phyloP scores from a whole-genome alignment of 2,329 filamentous ascomycete genomes.

The Trichoderma sp. region DNA sequence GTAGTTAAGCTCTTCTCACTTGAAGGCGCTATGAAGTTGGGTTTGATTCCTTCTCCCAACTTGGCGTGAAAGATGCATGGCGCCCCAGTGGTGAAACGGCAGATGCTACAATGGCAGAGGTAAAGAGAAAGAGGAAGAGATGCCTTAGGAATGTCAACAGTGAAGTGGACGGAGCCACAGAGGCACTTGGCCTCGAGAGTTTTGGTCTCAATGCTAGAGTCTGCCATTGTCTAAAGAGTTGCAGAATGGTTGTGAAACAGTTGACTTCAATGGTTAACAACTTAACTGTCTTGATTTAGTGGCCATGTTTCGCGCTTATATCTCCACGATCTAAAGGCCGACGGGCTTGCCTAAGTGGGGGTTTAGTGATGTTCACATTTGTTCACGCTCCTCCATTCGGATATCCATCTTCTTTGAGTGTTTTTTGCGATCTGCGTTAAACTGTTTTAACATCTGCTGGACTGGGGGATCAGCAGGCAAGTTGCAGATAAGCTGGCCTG shows the following conservation, averaged over 20 bases:
- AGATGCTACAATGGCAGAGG: slow-evolving; percentile 47
- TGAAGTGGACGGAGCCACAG: slow-evolving; percentile 44
- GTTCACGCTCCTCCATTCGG: not conserved
- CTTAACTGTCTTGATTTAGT: not conserved
- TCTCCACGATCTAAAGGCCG: not conserved
- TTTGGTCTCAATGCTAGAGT: slow-evolving; percentile 25
- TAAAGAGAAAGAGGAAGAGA: slow-evolving; percentile 41
- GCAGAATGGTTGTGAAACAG: not conserved
- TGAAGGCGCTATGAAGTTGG: slow-evolving; percentile 41
- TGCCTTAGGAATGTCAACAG: slow-evolving; percentile 37
- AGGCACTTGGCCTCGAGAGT: slow-evolving; percentile 45
- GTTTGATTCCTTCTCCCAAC: slow-evolving; percentile 35
- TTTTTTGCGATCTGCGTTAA: not conserved
- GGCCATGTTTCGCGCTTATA: not conserved
- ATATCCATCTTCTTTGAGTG: not conserved
- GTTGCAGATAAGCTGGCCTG: not conserved
- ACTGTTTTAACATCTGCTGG: not conserved
- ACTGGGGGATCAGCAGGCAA: not conserved
- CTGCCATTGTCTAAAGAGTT: not conserved
- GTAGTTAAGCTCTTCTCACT: slow-evolving; percentile 35
- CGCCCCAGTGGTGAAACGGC: slow-evolving; percentile 42
- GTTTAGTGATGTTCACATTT: not conserved
- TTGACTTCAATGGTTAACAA: slow-evolving; percentile 19
- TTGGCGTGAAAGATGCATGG: slow-evolving; percentile 42
- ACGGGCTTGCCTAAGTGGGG: not conserved